These are phyloP conservation scores for Cladosporium sp. DNA, from an alignment of 2,329 filamentous ascomycete genomes.

Conservation along the genomic window DNA sequence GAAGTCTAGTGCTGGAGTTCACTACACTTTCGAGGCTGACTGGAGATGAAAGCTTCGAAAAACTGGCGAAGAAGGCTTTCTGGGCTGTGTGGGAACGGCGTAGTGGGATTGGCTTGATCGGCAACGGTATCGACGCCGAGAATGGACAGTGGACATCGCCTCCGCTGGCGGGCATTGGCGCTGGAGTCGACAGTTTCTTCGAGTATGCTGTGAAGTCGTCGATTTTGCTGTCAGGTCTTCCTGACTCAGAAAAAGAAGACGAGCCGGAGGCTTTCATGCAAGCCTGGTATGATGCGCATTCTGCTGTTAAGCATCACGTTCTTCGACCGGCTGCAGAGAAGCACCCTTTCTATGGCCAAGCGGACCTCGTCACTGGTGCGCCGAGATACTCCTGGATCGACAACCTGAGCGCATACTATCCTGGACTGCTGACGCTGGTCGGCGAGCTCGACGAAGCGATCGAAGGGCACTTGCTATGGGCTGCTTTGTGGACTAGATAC, in stretches of 20 bases:
- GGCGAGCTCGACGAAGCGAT: conserved; percentile 89
- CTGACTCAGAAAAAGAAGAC: conserved; percentile 45
- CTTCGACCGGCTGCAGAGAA: conserved; percentile 69
- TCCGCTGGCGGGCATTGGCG: conserved; percentile 87
- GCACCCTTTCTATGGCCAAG: conserved; percentile 90
- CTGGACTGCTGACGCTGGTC: conserved; percentile 77
- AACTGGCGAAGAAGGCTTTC: conserved; percentile 84
- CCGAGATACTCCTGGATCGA: conserved; percentile 92
- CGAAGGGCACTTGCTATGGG: conserved; percentile 83
- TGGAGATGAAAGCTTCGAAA: conserved; percentile 82
- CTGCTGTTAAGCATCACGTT: conserved; percentile 85
- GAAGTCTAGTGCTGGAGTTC: conserved; percentile 90
- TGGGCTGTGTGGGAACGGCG: conserved; percentile 93
- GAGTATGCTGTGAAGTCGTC: conserved; percentile 96
- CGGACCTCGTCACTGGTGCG: conserved; percentile 81
- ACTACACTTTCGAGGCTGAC: conserved; percentile 84
- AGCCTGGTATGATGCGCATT: conserved; percentile 81
- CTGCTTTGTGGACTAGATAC: conserved; percentile 91
- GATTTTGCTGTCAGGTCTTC: conserved; percentile 75
- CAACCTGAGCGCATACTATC: conserved; percentile 91
- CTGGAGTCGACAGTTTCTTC: conserved; percentile 96
- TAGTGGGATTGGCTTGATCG: conserved; percentile 81
- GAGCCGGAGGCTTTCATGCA: conserved; percentile 73
- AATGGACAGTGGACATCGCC: conserved; percentile 78
- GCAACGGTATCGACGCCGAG: conserved; percentile 88